Conservation (phyloP, 164 flowering plant genomes). For the Cinnamomum chago region DNA sequence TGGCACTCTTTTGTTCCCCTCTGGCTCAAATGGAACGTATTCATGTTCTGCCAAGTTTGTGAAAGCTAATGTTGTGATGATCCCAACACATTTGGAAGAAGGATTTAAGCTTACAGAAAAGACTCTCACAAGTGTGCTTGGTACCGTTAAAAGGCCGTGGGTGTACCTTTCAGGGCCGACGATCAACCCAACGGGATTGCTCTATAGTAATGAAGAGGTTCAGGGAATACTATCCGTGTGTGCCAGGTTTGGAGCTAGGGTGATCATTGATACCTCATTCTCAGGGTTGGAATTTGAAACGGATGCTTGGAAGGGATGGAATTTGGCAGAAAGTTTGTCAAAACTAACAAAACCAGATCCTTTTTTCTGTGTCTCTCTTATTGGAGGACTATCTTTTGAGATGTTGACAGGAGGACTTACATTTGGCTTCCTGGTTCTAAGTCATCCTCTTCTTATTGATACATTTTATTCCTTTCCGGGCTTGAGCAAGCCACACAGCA, state of each 20-base stretch:
- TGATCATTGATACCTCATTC: slow-evolving; percentile 82
- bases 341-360: slow-evolving; percentile 34
- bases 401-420: slow-evolving; percentile 72
- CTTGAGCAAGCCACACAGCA: slow-evolving; percentile 81
- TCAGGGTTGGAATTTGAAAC: slow-evolving; percentile 70
- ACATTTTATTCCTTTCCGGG: slow-evolving; percentile 59
- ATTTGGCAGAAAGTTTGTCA: slow-evolving; percentile 50
- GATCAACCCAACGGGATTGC: slow-evolving; percentile 72
- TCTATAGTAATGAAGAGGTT: slow-evolving; percentile 71
- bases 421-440: slow-evolving; percentile 70
- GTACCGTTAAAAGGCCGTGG: slow-evolving; percentile 71
- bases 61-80: slow-evolving; percentile 49
- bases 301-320: slow-evolving; percentile 53
- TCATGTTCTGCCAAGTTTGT: slow-evolving; percentile 82
- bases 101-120: slow-evolving; percentile 78
- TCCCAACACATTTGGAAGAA: slow-evolving; percentile 48
- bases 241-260: slow-evolving; percentile 73
- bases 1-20: slow-evolving; percentile 81
- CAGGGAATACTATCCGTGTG: slow-evolving; percentile 50
- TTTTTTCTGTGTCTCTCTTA: slow-evolving; percentile 54
- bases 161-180: slow-evolving; percentile 88
- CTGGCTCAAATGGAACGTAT: slow-evolving; percentile 76
- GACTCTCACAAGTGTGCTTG: slow-evolving; percentile 36
- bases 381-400: slow-evolving; percentile 76
- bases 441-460: slow-evolving; percentile 51